These are phyloP conservation scores for Millerozyma acaciae DNA, from an alignment of 805 yeast genomes.

Conservation along the genomic window DNA sequence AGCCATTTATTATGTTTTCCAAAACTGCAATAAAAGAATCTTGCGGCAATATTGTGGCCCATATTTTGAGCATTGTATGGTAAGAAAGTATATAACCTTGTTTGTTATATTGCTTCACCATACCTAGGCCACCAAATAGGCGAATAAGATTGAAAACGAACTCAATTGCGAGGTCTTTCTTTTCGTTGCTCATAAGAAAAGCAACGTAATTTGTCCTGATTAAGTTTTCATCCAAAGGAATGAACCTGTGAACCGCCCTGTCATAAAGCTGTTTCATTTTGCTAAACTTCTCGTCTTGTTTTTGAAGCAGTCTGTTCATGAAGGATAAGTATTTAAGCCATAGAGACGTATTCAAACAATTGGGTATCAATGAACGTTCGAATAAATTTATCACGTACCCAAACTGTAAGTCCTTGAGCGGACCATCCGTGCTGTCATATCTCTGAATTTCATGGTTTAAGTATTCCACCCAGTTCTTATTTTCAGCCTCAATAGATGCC, in stretches of 20 bases:
- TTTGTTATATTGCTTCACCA: constrained; percentile 10
- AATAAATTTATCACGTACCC: constrained; percentile 47
- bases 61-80: constrained; percentile 10
- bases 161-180: constrained; percentile 21
- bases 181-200: constrained; percentile 17
- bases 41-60: constrained; percentile 8
- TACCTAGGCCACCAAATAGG: constrained; percentile 18
- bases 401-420: constrained; percentile 5
- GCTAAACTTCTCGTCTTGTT: constrained; percentile 18
- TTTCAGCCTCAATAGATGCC: constrained; percentile 38
- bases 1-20: constrained; percentile 14
- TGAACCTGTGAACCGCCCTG: constrained; percentile 43
- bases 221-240: constrained; percentile 26
- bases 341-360: constrained; percentile 52
- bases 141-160: constrained; percentile 24
- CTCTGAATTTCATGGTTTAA: constrained; percentile 49
- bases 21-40: constrained; percentile 15
- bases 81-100: constrained; percentile 16
- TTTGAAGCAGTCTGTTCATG: constrained; percentile 29
- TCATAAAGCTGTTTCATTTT: constrained; percentile 44
- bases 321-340: constrained; percentile 71
- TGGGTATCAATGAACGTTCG: constrained; percentile 71
- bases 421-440: constrained; percentile 2
- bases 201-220: constrained; percentile 24
- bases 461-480: constrained; percentile 59